Evolutionary conservation across 2,329 filamentous ascomycete genomes (phyloP).

Genomic region (Paecilomyces niveus): DNA sequence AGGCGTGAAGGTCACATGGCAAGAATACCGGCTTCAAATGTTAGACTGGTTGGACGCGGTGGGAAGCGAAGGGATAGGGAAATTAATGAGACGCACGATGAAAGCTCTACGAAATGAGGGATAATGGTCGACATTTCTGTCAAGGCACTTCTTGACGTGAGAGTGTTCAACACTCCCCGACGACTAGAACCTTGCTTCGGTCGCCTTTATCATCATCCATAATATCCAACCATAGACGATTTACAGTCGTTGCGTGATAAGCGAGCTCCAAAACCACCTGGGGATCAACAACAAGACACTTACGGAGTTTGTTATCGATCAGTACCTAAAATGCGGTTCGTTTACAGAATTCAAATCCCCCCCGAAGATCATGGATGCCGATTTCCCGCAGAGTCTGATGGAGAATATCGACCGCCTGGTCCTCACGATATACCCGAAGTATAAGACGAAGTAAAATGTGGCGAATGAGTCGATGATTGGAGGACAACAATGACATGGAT

Average conservation of each 20-base stretch:
- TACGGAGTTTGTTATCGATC: conserved; percentile 90
- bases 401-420: conserved; percentile 89
- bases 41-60: conserved; percentile 58
- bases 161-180: conserved; percentile 15
- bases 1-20: conserved; percentile 62
- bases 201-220: background rate
- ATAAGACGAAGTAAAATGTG: conserved; percentile 53
- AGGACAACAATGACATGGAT: conserved; percentile 38
- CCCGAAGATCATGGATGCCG: conserved; percentile 69
- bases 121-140: background rate
- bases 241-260: conserved; percentile 81
- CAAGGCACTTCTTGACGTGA: conserved; percentile 7
- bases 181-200: background rate
- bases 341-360: conserved; percentile 68
- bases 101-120: conserved; percentile 57
- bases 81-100: conserved; percentile 75
- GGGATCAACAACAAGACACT: conserved; percentile 90
- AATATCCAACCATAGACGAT: conserved; percentile 63
- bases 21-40: conserved; percentile 67
- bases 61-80: conserved; percentile 59
- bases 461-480: conserved; percentile 26
- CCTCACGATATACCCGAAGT: conserved; percentile 81
- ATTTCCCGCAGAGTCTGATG: conserved; percentile 77
- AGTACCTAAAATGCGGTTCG: conserved; percentile 67
- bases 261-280: conserved; percentile 88